Evolutionary conservation across 306 rosid species (phyloP), one percentile per base, ranked within the genome.

Genomic region (Crotalaria pallida): DNA sequence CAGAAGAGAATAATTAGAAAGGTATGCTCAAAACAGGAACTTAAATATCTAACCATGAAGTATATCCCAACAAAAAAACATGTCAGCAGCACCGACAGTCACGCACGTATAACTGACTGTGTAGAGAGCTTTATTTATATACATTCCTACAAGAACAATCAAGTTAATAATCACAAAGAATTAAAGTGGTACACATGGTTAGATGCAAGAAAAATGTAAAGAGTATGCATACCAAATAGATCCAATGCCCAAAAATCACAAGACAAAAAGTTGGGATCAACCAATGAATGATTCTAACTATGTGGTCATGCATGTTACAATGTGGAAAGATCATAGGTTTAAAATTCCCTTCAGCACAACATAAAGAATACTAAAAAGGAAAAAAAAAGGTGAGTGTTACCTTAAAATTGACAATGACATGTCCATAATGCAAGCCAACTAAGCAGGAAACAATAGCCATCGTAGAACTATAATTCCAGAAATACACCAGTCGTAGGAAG

Each of bases 401-500:
- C 91, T 89, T 84, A 36, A 87, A 91, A 76, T 95, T 97, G 74
- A 89, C 81, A 71, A 95, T 86, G 27, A 95, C 84, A 67, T 91
- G 99, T 15, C 99, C 99, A 1, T 66, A 91, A 65, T 95, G 97
- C 88, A 95, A 72, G 64, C 99, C 99, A 75, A 95, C 27, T 77
- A 95, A 86, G 88, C 97, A 95, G 70, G 99, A 89, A 66, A 89
- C 91, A 50, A 95, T 52, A 7, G 97, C 97, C 99, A 95, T 89
- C 84, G 87, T 81, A 16, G 99, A 83, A 65, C 99, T 92, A 58
- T 59, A 77, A 65, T 24, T 41, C 69, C 70, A 77, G 38, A 70
- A 13, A 31, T 31, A 31, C 36, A 31, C 36, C 34, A 31, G 36
- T 31, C 36, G 6, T 31, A 31, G 36, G 36, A 3, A 58, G 49